Percentiles rank a stretch among this genome's conserved stretches.
Conservation (phyloP, 371 early-diverging fungal genomes). For the Syncephalastrum monosporum region DNA sequence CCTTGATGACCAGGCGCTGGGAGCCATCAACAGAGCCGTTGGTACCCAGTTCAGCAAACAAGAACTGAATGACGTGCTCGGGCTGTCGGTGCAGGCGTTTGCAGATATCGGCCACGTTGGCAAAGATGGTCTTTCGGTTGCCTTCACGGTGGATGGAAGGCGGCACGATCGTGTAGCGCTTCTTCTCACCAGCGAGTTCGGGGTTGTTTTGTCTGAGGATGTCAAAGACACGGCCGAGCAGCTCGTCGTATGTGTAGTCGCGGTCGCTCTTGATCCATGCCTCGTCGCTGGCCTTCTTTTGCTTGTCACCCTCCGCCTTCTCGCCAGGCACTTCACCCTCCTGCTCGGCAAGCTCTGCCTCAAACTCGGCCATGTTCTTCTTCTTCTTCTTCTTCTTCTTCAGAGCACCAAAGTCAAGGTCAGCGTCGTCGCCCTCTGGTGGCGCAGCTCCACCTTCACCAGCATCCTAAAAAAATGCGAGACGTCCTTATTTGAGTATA, state of each 20-base stretch:
- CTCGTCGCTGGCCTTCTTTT: slow-evolving; percentile 19
- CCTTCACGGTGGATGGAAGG: slow-evolving; percentile 94
- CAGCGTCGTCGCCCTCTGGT: slow-evolving; percentile 53
- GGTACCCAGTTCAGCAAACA: slow-evolving; percentile 98
- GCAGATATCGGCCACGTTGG: slow-evolving; percentile 93
- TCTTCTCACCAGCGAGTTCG: slow-evolving; percentile 90
- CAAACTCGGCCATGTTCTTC: slow-evolving; percentile 85
- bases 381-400: slow-evolving; percentile 95
- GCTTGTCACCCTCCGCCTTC: slow-evolving; percentile 44
- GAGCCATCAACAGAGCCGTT: slow-evolving; percentile 96
- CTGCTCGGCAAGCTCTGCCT: slow-evolving; percentile 77
- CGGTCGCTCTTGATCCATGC: slow-evolving; percentile 69
- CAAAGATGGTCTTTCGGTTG: slow-evolving; percentile 94
- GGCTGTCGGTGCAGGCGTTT: slow-evolving; percentile 94
- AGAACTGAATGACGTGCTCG: slow-evolving; percentile 97
- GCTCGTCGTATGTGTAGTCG: slow-evolving; percentile 94
- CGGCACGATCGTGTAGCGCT: slow-evolving; percentile 90
- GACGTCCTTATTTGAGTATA: slow-evolving; percentile 6
- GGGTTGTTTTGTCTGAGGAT: slow-evolving; percentile 94
- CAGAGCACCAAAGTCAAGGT: slow-evolving; percentile 77
- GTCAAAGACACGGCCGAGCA: slow-evolving; percentile 90
- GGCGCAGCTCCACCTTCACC: slow-evolving; percentile 51
- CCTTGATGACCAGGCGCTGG: slow-evolving; percentile 96
- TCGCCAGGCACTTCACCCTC: slow-evolving; percentile 68
- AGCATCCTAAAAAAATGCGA: slow-evolving; percentile 29